A percentile compares a stretch with the other conserved stretches of the same genome.
phyloP scores from a whole-genome alignment of 345 rosid genomes.

The Eucalyptus marginata region DNA sequence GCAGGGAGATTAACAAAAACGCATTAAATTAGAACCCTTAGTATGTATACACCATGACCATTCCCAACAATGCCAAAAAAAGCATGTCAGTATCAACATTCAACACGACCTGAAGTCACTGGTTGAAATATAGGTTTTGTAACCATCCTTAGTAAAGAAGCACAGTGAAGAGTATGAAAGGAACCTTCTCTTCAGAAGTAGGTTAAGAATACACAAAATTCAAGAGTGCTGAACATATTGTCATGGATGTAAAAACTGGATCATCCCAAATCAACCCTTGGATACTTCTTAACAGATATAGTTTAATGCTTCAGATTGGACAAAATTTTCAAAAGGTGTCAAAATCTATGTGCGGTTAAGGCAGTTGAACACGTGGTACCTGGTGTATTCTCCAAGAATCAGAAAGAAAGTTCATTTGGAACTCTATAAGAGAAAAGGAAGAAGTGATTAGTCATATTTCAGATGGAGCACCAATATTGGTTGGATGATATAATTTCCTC shows the following conservation, averaged over 20 bases:
- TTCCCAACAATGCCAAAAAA: background rate
- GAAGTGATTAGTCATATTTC: background rate
- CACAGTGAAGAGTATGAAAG: background rate
- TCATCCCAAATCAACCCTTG: background rate
- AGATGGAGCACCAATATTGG: background rate
- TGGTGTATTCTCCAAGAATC: constrained; percentile 76
- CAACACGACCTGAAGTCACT: background rate
- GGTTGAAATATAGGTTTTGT: background rate
- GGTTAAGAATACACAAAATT: background rate
- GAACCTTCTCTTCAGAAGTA: background rate
- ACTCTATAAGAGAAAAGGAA: constrained; percentile 34
- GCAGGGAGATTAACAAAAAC: background rate
- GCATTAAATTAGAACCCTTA: background rate
- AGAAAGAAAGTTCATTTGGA: constrained; percentile 76
- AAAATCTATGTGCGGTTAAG: background rate
- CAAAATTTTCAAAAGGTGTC: background rate
- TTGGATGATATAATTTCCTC: background rate
- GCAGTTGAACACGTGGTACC: constrained; percentile 16
- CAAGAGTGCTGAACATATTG: background rate
- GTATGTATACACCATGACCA: background rate
- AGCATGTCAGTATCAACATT: background rate
- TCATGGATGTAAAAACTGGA: background rate
- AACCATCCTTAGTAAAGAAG: background rate
- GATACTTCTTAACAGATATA: background rate
- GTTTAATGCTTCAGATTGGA: background rate